Percentiles rank a stretch among this genome's conserved stretches.
phyloP scores from a whole-genome alignment of 768 basidiomycete species.

The Rossbeevera mucosa region DNA sequence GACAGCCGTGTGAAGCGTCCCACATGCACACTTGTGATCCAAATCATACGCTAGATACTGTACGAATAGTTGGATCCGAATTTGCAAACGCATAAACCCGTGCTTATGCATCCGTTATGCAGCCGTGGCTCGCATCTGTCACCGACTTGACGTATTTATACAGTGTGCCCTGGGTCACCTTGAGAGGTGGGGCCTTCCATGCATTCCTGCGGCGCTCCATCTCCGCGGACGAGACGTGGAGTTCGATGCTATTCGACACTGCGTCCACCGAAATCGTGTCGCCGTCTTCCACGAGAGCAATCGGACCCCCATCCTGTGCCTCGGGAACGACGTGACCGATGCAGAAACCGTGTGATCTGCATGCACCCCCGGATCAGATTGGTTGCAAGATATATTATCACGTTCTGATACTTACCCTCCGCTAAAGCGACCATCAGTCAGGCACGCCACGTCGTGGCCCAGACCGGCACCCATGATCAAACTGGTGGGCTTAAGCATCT shows the following conservation, averaged over 20 bases:
- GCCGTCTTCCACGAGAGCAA: constrained; percentile 85
- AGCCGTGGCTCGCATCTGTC: constrained; percentile 87
- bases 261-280: constrained; percentile 88
- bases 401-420: constrained; percentile 69
- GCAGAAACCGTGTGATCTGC: constrained; percentile 91
- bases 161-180: constrained; percentile 75
- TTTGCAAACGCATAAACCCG: constrained; percentile 4
- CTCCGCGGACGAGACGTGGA: constrained; percentile 75
- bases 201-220: constrained; percentile 61
- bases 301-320: constrained; percentile 90
- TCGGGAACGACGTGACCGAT: constrained; percentile 97
- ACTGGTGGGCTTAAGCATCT: constrained; percentile 98
- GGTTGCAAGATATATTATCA: constrained; percentile 1
- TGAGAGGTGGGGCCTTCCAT: constrained; percentile 86
- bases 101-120: constrained; percentile 77
- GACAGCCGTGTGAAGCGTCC: constrained; percentile 13
- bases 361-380: constrained; percentile 12
- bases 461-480: constrained; percentile 98
- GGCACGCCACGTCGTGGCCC: constrained; percentile 90
- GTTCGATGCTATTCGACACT: constrained; percentile 75
- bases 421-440: constrained; percentile 97
- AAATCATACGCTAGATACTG: constrained; percentile 1
- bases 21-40: constrained; percentile 4
- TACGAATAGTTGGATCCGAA: constrained; percentile 11
- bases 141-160: constrained; percentile 89